Percentiles rank a stretch among this genome's conserved stretches.
Conservation (phyloP, 371 early-diverging fungal genomes). For the Rhizopus delemar region DNA sequence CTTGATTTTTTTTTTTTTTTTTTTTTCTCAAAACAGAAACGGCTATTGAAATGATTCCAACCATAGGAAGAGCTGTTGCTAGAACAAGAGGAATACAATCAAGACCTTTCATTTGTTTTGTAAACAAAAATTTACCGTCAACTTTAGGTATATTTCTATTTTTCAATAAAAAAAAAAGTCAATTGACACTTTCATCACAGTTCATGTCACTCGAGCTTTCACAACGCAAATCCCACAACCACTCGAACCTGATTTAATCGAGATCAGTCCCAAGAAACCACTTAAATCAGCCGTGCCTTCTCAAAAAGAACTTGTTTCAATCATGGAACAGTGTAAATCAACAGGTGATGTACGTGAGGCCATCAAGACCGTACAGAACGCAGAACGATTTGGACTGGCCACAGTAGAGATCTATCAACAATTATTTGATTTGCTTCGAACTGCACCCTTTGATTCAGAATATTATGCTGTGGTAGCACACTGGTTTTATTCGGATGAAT, state of each 20-base stretch:
- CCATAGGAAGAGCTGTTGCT: slow-evolving; percentile 10
- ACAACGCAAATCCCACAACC: not conserved
- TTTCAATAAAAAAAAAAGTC: not conserved
- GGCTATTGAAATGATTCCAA: slow-evolving; percentile 10
- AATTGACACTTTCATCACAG: not conserved
- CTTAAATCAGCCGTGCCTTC: not conserved
- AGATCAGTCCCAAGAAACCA: not conserved
- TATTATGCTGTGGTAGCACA: slow-evolving; percentile 20
- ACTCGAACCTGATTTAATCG: not conserved
- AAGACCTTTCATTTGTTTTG: not conserved
- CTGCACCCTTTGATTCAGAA: slow-evolving; percentile 23
- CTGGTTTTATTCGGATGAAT: slow-evolving; percentile 33
- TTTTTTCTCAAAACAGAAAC: too few relatives aligned
- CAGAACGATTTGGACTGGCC: slow-evolving; percentile 10
- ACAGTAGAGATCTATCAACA: slow-evolving; percentile 18
- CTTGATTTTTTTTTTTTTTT: too few relatives aligned
- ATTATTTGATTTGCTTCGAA: slow-evolving; percentile 14
- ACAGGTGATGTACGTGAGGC: slow-evolving; percentile 24
- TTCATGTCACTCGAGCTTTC: slow-evolving; percentile 2
- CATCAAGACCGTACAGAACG: slow-evolving; percentile 13
- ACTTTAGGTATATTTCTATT: not conserved
- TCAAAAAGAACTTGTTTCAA: not conserved
- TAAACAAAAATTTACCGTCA: not conserved
- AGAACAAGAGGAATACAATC: not conserved
- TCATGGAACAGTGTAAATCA: slow-evolving; percentile 9